Evolutionary conservation across 202 grass and related monocot species (phyloP), one percentile per base, ranked within the genome.

Genomic region (Elaeis oleifera): DNA sequence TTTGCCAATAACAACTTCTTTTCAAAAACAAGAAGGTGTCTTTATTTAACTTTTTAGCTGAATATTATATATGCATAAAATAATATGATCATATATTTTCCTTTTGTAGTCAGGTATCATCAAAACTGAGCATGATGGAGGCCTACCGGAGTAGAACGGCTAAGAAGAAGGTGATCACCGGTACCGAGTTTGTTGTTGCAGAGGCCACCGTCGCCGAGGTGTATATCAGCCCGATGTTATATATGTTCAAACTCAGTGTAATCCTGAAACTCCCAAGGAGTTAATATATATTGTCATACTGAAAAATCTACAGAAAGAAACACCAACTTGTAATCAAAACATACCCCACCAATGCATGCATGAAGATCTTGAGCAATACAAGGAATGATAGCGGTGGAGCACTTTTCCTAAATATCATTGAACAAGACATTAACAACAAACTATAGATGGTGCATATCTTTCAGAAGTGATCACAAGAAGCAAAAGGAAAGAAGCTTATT

Each of bases 121-220:
- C 29, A 60, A 50, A 71, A 22, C 3, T 56, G 15, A 50, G 24
- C 18, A 59, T 11, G 51, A 61, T 23, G 17, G 39, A 54, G 1
- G 51, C 61, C 36, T 78, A 78, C 75, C 85, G 64, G 19, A 95
- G 36, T 29, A 95, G 59, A 51, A 89, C 79, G 50, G 90, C 82
- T 51, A 95, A 76, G 7, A 71, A 62, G 79, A 95, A 95, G 63
- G 90, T 95, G 18, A 87, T 64, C 7, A 87, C 90, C 4, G 90
- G 86, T 7, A 87, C 63, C 11, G 80, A 86, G 76, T 87, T 95
- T 71, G 78, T 68, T 0, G 68, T 70, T 50, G 90, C 90, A 1
- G 90, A 87, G 4, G 71, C 60, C 54, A 87, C 75, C 0, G 86
- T 82, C 21, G 83, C 78, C 7, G 90, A 87, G 20, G 78, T 95